These are phyloP conservation scores for Diversispora eburnea DNA, from an alignment of 192 early-diverging fungal genomes.

Conservation along the genomic window DNA sequence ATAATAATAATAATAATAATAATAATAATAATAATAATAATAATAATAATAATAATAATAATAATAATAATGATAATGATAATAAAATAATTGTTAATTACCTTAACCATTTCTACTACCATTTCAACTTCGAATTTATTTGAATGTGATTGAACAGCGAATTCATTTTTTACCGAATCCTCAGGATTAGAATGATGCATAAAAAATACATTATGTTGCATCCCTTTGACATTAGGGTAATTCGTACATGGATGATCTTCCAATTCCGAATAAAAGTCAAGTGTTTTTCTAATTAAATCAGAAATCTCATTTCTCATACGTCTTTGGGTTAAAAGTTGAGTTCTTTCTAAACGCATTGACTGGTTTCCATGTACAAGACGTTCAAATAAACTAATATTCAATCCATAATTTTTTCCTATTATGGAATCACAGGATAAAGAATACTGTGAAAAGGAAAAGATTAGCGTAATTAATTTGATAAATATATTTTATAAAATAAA, in stretches of 20 bases:
- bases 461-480: not conserved
- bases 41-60: too few relatives aligned
- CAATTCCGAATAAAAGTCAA: slow-evolving; percentile 46
- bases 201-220: slow-evolving; percentile 45
- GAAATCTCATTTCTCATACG: slow-evolving; percentile 55
- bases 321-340: slow-evolving; percentile 34
- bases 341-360: not conserved
- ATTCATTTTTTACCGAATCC: slow-evolving; percentile 32
- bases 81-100: not conserved
- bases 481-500: not conserved
- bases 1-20: too few relatives aligned
- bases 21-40: too few relatives aligned
- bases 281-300: slow-evolving; percentile 42
- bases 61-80: not conserved
- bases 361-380: slow-evolving; percentile 26
- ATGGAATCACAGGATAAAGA: slow-evolving; percentile 37
- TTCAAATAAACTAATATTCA: slow-evolving; percentile 53
- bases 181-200: slow-evolving; percentile 47
- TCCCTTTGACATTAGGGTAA: slow-evolving; percentile 41
- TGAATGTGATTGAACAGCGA: slow-evolving; percentile 43
- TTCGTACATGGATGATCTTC: slow-evolving; percentile 37
- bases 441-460: not conserved
- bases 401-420: slow-evolving; percentile 35
- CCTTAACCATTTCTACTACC: slow-evolving; percentile 41
- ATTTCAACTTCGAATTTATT: slow-evolving; percentile 51